phyloP scores from a whole-genome alignment of 106 monocot genomes.

The Allium cepa region DNA sequence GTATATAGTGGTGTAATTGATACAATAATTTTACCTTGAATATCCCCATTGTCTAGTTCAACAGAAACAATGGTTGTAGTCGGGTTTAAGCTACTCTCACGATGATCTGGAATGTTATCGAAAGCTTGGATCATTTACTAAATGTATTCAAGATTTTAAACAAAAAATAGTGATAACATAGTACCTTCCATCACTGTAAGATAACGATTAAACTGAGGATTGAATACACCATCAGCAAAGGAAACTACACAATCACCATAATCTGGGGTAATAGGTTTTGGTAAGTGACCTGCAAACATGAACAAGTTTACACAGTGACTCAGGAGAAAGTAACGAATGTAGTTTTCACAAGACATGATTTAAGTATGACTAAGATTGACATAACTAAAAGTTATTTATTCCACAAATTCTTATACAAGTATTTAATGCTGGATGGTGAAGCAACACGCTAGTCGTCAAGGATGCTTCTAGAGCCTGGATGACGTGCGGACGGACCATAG shows the following conservation, averaged over 20 bases:
- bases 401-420: no score
- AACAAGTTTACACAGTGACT: background rate
- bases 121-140: background rate
- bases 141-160: background rate
- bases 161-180: background rate
- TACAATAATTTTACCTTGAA: constrained; percentile 24
- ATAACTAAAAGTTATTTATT: no score
- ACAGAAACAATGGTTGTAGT: constrained; percentile 54
- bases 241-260: constrained; percentile 48
- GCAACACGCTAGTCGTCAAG: no score
- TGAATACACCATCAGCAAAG: constrained; percentile 84
- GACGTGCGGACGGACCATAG: no score
- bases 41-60: constrained; percentile 18
- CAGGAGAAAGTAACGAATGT: no score
- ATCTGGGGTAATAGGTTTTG: constrained; percentile 67
- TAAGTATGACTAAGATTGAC: no score
- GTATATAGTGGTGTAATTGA: background rate
- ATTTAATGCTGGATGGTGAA: no score
- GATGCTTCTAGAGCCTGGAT: no score
- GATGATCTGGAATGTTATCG: constrained; percentile 37
- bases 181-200: constrained; percentile 81
- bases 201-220: constrained; percentile 56
- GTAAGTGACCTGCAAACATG: constrained; percentile 23
- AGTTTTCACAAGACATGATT: no score
- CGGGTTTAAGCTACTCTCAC: constrained; percentile 63